Percentiles rank a stretch among this genome's conserved stretches.
Evolutionary conservation across 257 asterid species (phyloP).

Genomic region (Fraxinus excelsior): DNA sequence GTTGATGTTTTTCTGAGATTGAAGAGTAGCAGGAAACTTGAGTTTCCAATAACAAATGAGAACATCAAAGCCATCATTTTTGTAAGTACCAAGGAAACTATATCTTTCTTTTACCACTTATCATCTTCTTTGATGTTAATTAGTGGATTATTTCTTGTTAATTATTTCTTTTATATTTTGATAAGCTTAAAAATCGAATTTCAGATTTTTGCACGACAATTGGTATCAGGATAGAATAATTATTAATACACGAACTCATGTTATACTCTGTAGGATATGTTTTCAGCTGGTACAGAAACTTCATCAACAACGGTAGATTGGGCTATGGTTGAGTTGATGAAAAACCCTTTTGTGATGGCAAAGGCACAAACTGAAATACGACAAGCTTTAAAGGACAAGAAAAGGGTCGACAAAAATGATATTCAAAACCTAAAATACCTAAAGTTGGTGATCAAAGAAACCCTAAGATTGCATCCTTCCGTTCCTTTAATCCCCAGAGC

Average conservation of each 20-base stretch:
- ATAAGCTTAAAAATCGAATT: not conserved
- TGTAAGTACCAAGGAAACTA: slow-evolving; percentile 10
- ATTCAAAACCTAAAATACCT: not conserved
- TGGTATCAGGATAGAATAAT: not conserved
- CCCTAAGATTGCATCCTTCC: not conserved
- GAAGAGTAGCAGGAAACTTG: not conserved
- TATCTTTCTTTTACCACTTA: not conserved
- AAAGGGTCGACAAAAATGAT: not conserved
- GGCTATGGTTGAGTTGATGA: not conserved
- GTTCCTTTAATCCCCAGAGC: slow-evolving; percentile 11
- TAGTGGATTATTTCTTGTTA: too few relatives aligned
- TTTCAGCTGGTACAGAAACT: not conserved
- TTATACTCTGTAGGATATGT: not conserved
- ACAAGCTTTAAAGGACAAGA: not conserved
- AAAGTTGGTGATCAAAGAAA: slow-evolving; percentile 3
- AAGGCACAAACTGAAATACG: not conserved
- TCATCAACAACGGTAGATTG: not conserved
- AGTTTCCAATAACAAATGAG: slow-evolving; percentile 1
- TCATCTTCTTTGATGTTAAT: not conserved
- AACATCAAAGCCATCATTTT: slow-evolving; percentile 25
- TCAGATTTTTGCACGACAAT: not conserved
- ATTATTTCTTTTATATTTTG: too few relatives aligned
- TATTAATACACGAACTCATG: not conserved
- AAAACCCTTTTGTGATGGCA: not conserved
- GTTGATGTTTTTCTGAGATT: slow-evolving; percentile 29